Evolutionary conservation across 352 stramenopile genomes (phyloP).

Genomic region (Pythium brachiatum): DNA sequence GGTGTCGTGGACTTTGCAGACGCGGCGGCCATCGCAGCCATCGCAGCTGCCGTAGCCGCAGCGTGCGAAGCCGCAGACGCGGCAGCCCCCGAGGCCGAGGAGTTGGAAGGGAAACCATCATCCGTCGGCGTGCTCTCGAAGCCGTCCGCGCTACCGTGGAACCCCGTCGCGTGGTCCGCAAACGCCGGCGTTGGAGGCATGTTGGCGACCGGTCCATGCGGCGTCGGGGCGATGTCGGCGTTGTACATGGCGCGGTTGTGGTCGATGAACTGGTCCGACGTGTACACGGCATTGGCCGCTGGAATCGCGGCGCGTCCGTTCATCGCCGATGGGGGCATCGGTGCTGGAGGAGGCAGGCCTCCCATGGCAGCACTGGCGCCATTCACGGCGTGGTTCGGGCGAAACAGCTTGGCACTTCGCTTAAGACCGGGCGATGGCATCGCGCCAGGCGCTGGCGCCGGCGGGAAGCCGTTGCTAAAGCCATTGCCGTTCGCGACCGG

Average conservation of each 20-base stretch:
- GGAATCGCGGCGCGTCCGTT: conserved; percentile 13
- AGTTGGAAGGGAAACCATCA: conserved; percentile 38
- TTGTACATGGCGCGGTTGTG: conserved; percentile 76
- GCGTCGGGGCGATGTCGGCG: conserved; percentile 72
- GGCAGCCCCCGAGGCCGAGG: conserved; percentile 28
- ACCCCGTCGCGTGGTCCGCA: conserved; percentile 56
- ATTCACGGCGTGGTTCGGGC: conserved; percentile 21
- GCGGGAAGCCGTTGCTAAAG: conserved; percentile 7
- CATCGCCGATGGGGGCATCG: conserved; percentile 15
- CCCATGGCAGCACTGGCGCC: conserved; percentile 4
- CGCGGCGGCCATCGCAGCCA: conserved; percentile 27
- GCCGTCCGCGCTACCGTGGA: conserved; percentile 57
- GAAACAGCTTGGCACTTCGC: conserved; percentile 30
- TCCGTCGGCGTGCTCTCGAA: conserved; percentile 63
- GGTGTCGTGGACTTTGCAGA: conserved; percentile 43
- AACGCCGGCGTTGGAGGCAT: conserved; percentile 87
- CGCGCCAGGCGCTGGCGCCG: conserved; percentile 4
- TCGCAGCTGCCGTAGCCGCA: conserved; percentile 29
- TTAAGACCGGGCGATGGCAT: conserved; percentile 22
- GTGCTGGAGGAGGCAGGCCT: conserved; percentile 8
- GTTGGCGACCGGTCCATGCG: conserved; percentile 62
- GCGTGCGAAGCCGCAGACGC: conserved; percentile 24
- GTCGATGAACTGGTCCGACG: conserved; percentile 72
- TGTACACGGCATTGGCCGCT: conserved; percentile 31
- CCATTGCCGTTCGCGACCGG: conserved; percentile 4